Conservation (phyloP, 139 green algal species). For the Tetraselmis striata region DNA sequence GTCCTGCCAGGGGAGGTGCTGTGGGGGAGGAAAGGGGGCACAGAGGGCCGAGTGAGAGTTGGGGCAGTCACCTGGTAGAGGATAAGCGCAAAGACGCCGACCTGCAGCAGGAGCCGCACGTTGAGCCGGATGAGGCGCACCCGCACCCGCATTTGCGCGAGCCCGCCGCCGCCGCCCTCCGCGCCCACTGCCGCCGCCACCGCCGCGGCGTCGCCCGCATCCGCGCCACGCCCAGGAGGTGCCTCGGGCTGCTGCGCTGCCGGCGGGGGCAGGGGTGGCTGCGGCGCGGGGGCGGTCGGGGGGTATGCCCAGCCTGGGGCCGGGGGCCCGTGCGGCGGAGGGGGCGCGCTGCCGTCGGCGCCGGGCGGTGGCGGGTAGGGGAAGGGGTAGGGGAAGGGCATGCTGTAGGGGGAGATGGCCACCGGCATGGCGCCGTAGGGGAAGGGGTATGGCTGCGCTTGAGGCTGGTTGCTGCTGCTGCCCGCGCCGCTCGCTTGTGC, state of each 20-base stretch:
- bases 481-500: no score
- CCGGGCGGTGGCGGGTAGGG: background rate
- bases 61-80: background rate
- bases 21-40: background rate
- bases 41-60: no score
- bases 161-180: no score
- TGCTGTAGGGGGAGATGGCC: background rate
- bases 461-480: no score
- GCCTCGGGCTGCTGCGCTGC: background rate
- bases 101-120: background rate
- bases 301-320: background rate
- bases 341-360: background rate
- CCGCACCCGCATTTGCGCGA: background rate
- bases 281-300: background rate
- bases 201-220: background rate
- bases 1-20: no score
- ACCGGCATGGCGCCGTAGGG: background rate
- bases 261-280: background rate
- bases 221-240: background rate
- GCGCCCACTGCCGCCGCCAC: no score
- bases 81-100: background rate
- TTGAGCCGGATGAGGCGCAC: background rate
- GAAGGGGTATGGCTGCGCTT: no score
- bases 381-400: background rate
- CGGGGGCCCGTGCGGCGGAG: background rate